A percentile compares a stretch with the other conserved stretches of the same genome.
Conservation (phyloP, 2,329 filamentous ascomycete species). For the Cladosporium sp. region DNA sequence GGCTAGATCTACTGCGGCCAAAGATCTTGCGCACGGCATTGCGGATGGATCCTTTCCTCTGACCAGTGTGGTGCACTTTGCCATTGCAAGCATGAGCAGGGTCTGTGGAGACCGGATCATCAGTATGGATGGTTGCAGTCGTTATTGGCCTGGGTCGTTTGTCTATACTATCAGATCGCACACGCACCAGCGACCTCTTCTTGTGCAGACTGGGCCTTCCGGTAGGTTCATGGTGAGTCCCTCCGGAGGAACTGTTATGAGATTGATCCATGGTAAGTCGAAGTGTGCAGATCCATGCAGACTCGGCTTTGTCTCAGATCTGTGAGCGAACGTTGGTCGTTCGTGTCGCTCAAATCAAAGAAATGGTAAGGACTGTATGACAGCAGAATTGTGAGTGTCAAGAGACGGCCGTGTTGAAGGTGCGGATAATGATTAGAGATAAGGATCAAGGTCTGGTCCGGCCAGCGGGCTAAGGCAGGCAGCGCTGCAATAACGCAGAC, state of each 20-base stretch:
- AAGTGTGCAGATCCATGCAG: constrained; percentile 25
- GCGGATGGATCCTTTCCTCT: constrained; percentile 32
- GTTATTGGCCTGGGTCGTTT: neutral
- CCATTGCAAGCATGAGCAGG: constrained; percentile 17
- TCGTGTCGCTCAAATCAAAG: neutral
- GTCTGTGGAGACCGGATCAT: neutral
- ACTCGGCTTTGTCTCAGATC: constrained; percentile 10
- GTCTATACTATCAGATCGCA: constrained; percentile 2
- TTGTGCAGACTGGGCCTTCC: constrained; percentile 2
- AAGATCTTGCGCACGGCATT: constrained; percentile 35
- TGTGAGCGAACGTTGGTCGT: neutral
- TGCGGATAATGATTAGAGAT: constrained; percentile 1
- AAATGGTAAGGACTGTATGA: constrained; percentile 9
- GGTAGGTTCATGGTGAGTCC: constrained; percentile 14
- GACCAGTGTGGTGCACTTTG: neutral
- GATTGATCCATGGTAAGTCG: constrained; percentile 22
- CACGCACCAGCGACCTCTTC: constrained; percentile 5
- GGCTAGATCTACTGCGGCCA: constrained; percentile 28
- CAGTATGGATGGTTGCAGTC: neutral
- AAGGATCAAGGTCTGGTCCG: constrained; percentile 2
- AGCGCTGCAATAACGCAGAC: constrained; percentile 12
- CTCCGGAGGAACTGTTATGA: constrained; percentile 18
- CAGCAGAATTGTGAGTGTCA: neutral
- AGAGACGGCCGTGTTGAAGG: neutral
- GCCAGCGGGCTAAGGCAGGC: constrained; percentile 5